These are phyloP conservation scores for Fusarium haematococcum DNA, from an alignment of 2,329 filamentous ascomycete genomes.

Conservation along the genomic window DNA sequence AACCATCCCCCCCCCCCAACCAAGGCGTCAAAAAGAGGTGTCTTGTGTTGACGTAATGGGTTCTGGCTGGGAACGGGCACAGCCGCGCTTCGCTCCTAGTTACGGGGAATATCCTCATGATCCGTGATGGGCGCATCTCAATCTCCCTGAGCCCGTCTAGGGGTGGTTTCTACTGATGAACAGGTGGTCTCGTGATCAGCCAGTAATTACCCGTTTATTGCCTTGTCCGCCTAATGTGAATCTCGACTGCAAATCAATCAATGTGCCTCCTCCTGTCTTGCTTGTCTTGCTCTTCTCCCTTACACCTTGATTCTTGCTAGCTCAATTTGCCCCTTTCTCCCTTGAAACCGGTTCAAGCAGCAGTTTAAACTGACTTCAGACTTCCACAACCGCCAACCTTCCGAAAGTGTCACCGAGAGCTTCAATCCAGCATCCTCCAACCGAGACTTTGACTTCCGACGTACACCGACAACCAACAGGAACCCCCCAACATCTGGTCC, in stretches of 20 bases:
- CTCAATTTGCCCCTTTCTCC: constrained; percentile 9
- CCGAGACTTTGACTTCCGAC: not conserved
- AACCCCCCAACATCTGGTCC: not conserved
- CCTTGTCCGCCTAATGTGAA: not conserved
- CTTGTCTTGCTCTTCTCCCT: not conserved
- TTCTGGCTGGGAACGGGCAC: constrained; percentile 20
- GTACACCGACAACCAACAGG: not conserved
- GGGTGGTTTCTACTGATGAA: not conserved
- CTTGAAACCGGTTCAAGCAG: constrained; percentile 1
- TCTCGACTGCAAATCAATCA: not conserved
- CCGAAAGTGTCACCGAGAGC: not conserved
- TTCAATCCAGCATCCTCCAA: not conserved
- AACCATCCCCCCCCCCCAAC: not conserved
- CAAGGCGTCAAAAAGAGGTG: constrained; percentile 17
- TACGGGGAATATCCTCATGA: not conserved
- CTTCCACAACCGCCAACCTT: constrained; percentile 1
- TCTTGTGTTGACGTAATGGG: constrained; percentile 36
- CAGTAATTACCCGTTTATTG: not conserved
- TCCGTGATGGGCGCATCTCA: constrained; percentile 32
- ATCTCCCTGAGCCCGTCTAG: not conserved
- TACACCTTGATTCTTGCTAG: constrained; percentile 5
- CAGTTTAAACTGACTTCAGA: not conserved
- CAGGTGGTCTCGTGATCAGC: constrained; percentile 26
- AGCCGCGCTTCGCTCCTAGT: constrained; percentile 11
- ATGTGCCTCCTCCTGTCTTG: not conserved